phyloP scores from a whole-genome alignment of 1,284 basidiomycete species.

The Phlebopus sp. region DNA sequence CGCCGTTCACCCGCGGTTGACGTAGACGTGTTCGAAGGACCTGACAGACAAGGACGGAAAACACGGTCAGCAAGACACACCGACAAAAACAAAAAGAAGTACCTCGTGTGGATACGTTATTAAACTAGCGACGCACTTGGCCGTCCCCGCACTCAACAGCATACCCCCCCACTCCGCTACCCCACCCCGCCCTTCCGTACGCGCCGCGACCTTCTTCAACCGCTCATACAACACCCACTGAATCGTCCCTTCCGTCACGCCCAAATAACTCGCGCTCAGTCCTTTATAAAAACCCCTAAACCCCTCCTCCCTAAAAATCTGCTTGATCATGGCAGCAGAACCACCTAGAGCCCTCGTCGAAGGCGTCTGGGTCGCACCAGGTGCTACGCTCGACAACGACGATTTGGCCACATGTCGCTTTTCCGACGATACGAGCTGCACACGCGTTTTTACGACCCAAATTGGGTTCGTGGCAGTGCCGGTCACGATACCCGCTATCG shows the following conservation, averaged over 20 bases:
- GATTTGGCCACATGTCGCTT: constrained; percentile 11
- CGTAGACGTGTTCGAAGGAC: constrained; percentile 90
- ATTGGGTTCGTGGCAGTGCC: constrained; percentile 95
- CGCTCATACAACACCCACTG: constrained; percentile 97
- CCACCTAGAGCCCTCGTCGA: constrained; percentile 43
- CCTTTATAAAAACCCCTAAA: constrained; percentile 92
- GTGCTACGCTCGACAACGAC: neutral
- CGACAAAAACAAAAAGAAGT: constrained; percentile 17
- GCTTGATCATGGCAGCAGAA: constrained; percentile 60
- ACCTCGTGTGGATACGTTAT: constrained; percentile 99
- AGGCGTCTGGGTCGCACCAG: constrained; percentile 5
- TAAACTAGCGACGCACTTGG: constrained; percentile 90
- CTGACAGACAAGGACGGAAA: constrained; percentile 36
- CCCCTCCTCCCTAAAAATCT: constrained; percentile 83
- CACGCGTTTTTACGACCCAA: constrained; percentile 96
- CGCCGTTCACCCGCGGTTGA: constrained; percentile 76
- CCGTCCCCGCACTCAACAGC: constrained; percentile 88
- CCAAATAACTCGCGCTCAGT: constrained; percentile 91
- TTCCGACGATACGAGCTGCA: constrained; percentile 63
- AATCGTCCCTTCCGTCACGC: constrained; percentile 95
- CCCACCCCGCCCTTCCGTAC: constrained; percentile 54
- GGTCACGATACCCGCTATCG: constrained; percentile 82
- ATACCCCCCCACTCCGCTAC: constrained; percentile 73
- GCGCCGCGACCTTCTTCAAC: constrained; percentile 63
- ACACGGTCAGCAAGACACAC: neutral